A percentile compares a stretch with the other conserved stretches of the same genome.
Evolutionary conservation across 495 filamentous ascomycete species (phyloP).

Genomic region (Penicillium taxi): DNA sequence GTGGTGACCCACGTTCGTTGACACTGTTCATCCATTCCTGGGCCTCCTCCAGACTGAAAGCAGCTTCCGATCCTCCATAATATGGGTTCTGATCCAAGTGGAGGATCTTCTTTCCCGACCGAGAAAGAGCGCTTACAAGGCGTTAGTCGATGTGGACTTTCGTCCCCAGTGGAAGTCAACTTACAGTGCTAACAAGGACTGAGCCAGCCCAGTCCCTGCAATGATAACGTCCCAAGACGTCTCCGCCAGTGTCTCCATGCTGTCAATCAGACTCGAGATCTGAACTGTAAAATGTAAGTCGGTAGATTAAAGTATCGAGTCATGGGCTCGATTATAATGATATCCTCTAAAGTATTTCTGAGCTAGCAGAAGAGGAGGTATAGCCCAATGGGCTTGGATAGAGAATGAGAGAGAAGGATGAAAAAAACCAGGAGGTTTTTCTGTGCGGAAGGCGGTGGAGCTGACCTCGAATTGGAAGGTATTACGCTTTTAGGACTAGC

Average conservation of each 20-base stretch:
- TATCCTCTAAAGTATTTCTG: too few species aligned
- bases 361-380: too few species aligned
- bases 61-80: constrained; percentile 82
- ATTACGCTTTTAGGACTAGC: too few species aligned
- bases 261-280: constrained; percentile 11
- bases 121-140: constrained; percentile 72
- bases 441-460: too few species aligned
- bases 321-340: too few species aligned
- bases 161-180: constrained; percentile 27
- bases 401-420: background rate
- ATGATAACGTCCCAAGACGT: constrained; percentile 89
- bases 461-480: too few species aligned
- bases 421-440: too few species aligned
- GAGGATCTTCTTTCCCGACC: constrained; percentile 83
- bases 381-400: background rate
- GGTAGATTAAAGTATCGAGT: constrained; percentile 18
- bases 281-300: constrained; percentile 21
- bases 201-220: constrained; percentile 77
- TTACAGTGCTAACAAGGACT: constrained; percentile 92
- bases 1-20: constrained; percentile 34
- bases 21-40: constrained; percentile 59
- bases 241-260: constrained; percentile 73
- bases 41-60: constrained; percentile 77
- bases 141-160: constrained; percentile 45
- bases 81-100: constrained; percentile 82